Evolutionary conservation across 805 yeast genomes (phyloP).

Genomic region (Monosporozyma siamensis): DNA sequence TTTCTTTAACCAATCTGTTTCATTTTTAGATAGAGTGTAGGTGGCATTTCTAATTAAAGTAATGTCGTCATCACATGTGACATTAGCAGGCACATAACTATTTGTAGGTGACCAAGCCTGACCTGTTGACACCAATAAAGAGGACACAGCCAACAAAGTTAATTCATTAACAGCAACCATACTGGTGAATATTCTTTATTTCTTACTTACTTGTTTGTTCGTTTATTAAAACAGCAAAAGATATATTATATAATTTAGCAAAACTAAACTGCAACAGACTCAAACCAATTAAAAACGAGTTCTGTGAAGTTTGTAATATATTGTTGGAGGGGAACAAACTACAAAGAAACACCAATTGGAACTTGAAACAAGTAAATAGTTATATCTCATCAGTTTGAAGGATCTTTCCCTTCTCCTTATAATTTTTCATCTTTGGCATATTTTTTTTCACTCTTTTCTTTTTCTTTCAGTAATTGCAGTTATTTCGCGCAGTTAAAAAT

Average conservation of each 20-base stretch:
- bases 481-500: not conserved
- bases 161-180: constrained; percentile 4
- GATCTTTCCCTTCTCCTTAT: too few relatives aligned
- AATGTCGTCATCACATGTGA: constrained; percentile 40
- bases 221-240: not conserved
- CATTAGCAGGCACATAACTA: constrained; percentile 50
- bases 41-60: constrained; percentile 39
- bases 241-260: too few relatives aligned
- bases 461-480: too few relatives aligned
- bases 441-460: too few relatives aligned
- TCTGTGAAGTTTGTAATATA: too few relatives aligned
- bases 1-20: constrained; percentile 40
- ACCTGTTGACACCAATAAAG: constrained; percentile 5
- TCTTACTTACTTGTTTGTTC: not conserved
- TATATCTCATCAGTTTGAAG: too few relatives aligned
- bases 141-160: constrained; percentile 3
- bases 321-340: too few relatives aligned
- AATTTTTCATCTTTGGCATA: too few relatives aligned
- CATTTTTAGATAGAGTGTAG: constrained; percentile 34
- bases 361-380: too few relatives aligned
- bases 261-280: too few relatives aligned
- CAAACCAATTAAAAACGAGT: too few relatives aligned
- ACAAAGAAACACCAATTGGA: too few relatives aligned
- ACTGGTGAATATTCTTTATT: not conserved
- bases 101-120: constrained; percentile 35